phyloP scores from a whole-genome alignment of 345 rosid genomes.

The Acer saccharum region DNA sequence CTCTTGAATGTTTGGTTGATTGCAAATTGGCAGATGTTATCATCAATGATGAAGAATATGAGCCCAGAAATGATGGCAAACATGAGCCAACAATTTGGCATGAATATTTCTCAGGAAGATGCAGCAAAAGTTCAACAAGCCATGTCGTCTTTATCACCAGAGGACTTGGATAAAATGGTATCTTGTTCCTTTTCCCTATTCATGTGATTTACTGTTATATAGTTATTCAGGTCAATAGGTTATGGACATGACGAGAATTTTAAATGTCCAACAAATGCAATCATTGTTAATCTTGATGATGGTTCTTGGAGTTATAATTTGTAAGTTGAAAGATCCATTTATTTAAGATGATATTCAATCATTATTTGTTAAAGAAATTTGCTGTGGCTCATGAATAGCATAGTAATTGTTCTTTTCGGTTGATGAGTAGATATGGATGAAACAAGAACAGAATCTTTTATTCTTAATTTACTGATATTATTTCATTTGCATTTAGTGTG shows the following conservation, averaged over 20 bases:
- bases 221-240: not conserved
- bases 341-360: not conserved
- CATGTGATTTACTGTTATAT: not conserved
- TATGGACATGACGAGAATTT: not conserved
- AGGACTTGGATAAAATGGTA: constrained; percentile 89
- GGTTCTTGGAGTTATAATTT: not conserved
- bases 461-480: not conserved
- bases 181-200: constrained; percentile 6
- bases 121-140: constrained; percentile 91
- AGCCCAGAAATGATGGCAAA: constrained; percentile 95
- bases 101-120: constrained; percentile 81
- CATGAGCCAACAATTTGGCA: constrained; percentile 93
- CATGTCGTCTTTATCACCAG: constrained; percentile 87
- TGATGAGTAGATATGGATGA: not conserved
- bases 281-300: not conserved
- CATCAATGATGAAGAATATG: constrained; percentile 87
- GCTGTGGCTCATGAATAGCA: not conserved
- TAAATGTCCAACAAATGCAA: not conserved
- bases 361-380: not conserved
- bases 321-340: not conserved
- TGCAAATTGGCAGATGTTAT: constrained; percentile 64
- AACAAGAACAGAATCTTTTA: not conserved
- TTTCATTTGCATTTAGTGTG: not conserved
- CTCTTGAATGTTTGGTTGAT: constrained; percentile 4
- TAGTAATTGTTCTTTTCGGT: not conserved